phyloP scores from a whole-genome alignment of 306 rosid species.

The Corylus americana region DNA sequence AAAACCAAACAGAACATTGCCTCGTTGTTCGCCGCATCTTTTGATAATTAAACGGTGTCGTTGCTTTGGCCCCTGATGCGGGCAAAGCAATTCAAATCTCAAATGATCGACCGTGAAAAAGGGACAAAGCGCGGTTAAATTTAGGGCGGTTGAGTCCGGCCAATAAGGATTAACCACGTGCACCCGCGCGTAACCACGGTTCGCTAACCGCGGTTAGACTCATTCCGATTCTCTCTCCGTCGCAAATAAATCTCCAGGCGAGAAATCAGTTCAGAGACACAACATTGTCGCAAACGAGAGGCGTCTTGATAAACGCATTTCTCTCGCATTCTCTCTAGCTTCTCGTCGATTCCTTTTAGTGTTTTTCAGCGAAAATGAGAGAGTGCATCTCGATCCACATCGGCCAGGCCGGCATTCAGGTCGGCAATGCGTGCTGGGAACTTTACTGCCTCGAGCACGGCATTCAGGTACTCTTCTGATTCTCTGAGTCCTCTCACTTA shows the following conservation, averaged over 20 bases:
- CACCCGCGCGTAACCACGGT: slow-evolving; percentile 12
- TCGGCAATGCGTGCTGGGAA: slow-evolving; percentile 73
- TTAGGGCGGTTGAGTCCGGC: background rate
- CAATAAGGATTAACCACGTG: background rate
- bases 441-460: slow-evolving; percentile 71
- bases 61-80: background rate
- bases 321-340: background rate
- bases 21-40: background rate
- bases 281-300: slow-evolving; percentile 7
- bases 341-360: background rate
- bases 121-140: background rate
- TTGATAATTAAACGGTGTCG: background rate
- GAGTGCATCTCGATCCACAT: slow-evolving; percentile 72
- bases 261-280: background rate
- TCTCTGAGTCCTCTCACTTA: background rate
- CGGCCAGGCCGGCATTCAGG: slow-evolving; percentile 73
- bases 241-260: slow-evolving; percentile 19
- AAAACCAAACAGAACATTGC: no score
- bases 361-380: slow-evolving; percentile 36
- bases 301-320: slow-evolving; percentile 65
- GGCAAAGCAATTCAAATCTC: background rate
- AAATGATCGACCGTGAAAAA: background rate
- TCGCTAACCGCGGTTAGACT: slow-evolving; percentile 16
- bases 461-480: slow-evolving; percentile 46
- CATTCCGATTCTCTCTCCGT: background rate